Base-by-base conservation (phyloP, 2,329 filamentous ascomycete genomes). In the Fusarium praegraminearum region DNA sequence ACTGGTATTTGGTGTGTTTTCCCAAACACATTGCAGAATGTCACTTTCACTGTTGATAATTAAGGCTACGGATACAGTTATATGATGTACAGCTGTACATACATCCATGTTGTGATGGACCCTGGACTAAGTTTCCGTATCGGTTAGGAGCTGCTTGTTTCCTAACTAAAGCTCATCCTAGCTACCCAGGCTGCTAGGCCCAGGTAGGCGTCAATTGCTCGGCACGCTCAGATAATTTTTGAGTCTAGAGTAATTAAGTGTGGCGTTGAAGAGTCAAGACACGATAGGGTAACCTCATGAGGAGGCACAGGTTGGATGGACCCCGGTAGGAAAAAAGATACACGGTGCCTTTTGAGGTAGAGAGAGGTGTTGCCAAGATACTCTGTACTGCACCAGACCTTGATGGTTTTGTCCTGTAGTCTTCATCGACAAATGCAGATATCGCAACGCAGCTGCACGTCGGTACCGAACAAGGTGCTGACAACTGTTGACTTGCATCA, bases 251-350 rank as follows among this genome's bases (percentile, higher is more conserved):
- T 28, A 28, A 46, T 46, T 70, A 70, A 69, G 71, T 73, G 71
- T 73, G 71, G 71, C 71, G 69, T 70, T 58, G 26, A 59, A 58
- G 51, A 43, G 49, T 46, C 46, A 60, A 65, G 49, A 45, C 36
- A 52, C 45, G 20, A 18, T 26, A 47, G 40, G 40, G 32, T 28
- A 47, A 33, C 40, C 28, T 30, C 45, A 36, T 40, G n/a, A 12
- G 12, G 7, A 40, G n/a, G 36, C 11, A 12, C 12, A 20, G 12
- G 35, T 18, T 36, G 15, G 35, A 36, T 40, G n/a, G 36, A 46
- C 20, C n/a, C 26, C 20, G 44, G n/a, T 8, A 46, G n/a, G 20
- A 20, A 46, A 20, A 13, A 13, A 40, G 36, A 40, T n/a, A n/a
- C 36, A 20, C n/a, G n/a, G 36, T 40, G 36, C 11, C 13, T 26